Evolutionary conservation across 345 rosid genomes (phyloP).

Genomic region (Brassica juncea): DNA sequence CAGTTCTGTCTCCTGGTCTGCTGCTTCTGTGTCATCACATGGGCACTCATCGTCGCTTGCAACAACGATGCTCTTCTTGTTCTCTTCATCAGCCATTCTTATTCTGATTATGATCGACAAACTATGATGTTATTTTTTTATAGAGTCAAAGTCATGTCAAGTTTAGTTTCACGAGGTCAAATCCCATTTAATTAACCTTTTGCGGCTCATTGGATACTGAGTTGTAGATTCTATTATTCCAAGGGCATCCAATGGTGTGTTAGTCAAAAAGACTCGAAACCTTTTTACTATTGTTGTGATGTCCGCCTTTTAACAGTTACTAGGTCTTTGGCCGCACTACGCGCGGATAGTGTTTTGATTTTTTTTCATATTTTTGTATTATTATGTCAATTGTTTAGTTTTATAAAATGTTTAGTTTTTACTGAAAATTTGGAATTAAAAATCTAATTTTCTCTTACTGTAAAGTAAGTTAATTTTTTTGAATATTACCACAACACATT

Average conservation of each 20-base stretch:
- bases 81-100: constrained; percentile 29
- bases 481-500: no score
- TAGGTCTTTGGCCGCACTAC: no score
- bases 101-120: not conserved
- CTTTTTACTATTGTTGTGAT: no score
- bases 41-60: not conserved
- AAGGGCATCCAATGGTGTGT: not conserved
- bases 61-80: not conserved
- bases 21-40: not conserved
- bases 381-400: no score
- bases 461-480: no score
- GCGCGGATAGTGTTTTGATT: no score
- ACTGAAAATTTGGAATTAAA: no score
- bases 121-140: not conserved
- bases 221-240: not conserved
- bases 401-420: no score
- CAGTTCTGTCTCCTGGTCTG: constrained; percentile 2
- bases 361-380: no score
- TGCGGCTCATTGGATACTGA: not conserved
- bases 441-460: no score
- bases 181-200: not conserved
- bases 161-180: constrained; percentile 26
- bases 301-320: no score
- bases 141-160: not conserved
- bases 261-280: not conserved